Evolutionary conservation across 306 rosid genomes (phyloP).

Genomic region (Sophora flavescens): DNA sequence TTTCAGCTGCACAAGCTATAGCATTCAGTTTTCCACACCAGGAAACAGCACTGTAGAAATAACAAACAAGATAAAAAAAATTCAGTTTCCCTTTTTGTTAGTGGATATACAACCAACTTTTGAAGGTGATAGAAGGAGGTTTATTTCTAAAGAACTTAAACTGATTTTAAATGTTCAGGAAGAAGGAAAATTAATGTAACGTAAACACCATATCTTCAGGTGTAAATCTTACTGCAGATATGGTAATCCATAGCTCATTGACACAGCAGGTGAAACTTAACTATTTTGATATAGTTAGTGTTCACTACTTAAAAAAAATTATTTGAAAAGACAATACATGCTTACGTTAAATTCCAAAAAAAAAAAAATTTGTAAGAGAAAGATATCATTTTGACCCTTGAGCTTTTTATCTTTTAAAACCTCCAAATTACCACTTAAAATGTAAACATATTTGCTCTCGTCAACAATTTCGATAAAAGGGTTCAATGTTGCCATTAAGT

Average conservation of each 20-base stretch:
- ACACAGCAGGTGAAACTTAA: not conserved
- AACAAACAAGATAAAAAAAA: slow-evolving; percentile 39
- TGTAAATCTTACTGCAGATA: not conserved
- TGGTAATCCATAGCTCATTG: not conserved
- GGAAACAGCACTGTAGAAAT: slow-evolving; percentile 82
- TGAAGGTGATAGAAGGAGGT: not conserved
- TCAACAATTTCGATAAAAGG: not conserved
- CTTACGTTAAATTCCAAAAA: too few relatives aligned
- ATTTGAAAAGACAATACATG: too few relatives aligned
- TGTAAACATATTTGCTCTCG: not conserved
- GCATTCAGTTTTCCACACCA: slow-evolving; percentile 99
- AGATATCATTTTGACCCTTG: too few relatives aligned
- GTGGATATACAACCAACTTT: not conserved
- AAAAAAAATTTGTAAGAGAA: too few relatives aligned
- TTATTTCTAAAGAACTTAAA: slow-evolving; percentile 3
- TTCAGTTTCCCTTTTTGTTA: not conserved
- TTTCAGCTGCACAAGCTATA: slow-evolving; percentile 97
- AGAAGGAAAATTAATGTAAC: not conserved
- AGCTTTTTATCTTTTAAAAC: too few relatives aligned
- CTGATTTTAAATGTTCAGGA: not conserved
- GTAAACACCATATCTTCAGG: not conserved
- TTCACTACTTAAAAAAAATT: not conserved
- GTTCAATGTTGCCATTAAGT: not conserved
- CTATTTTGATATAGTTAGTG: not conserved
- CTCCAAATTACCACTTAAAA: not conserved